Percentiles rank a stretch among this genome's conserved stretches.
Evolutionary conservation across 1,139 yeast species (phyloP).

Genomic region (Kodamaea fungicola): DNA sequence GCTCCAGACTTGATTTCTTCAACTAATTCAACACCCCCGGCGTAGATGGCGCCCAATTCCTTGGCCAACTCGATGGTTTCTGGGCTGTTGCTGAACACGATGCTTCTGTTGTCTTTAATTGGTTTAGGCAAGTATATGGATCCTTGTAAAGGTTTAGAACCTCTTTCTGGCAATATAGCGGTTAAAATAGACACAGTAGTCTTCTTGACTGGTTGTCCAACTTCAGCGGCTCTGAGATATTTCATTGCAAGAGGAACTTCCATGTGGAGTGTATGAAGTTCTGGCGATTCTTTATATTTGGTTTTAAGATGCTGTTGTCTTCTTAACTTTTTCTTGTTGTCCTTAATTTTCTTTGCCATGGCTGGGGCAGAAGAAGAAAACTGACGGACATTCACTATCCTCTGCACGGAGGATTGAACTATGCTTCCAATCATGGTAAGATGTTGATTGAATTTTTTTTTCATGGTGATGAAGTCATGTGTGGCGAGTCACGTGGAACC

Average conservation of each 20-base stretch:
- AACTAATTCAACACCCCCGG: conserved; percentile 73
- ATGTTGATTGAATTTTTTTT: conserved; percentile 1
- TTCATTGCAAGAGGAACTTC: conserved; percentile 70
- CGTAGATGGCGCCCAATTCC: conserved; percentile 54
- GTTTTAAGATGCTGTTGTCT: conserved; percentile 33
- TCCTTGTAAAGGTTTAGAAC: conserved; percentile 74
- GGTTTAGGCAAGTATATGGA: conserved; percentile 76
- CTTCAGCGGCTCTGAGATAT: conserved; percentile 84
- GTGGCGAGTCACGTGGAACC: background rate
- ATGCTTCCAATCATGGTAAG: background rate
- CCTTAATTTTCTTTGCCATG: conserved; percentile 11
- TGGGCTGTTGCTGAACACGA: conserved; percentile 64
- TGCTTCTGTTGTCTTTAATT: conserved; percentile 57
- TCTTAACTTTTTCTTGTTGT: conserved; percentile 21
- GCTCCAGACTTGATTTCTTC: conserved; percentile 58
- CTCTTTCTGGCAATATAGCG: conserved; percentile 71
- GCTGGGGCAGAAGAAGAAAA: conserved; percentile 5
- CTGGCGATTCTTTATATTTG: conserved; percentile 46
- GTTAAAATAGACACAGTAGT: conserved; percentile 69
- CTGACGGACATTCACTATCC: conserved; percentile 5
- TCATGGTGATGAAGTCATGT: background rate
- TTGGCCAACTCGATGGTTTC: conserved; percentile 52
- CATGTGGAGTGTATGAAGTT: conserved; percentile 61
- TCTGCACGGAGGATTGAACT: background rate
- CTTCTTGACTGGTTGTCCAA: conserved; percentile 69